Conservation (phyloP, 2,329 filamentous ascomycete genomes). For the Cladosporium phlei region DNA sequence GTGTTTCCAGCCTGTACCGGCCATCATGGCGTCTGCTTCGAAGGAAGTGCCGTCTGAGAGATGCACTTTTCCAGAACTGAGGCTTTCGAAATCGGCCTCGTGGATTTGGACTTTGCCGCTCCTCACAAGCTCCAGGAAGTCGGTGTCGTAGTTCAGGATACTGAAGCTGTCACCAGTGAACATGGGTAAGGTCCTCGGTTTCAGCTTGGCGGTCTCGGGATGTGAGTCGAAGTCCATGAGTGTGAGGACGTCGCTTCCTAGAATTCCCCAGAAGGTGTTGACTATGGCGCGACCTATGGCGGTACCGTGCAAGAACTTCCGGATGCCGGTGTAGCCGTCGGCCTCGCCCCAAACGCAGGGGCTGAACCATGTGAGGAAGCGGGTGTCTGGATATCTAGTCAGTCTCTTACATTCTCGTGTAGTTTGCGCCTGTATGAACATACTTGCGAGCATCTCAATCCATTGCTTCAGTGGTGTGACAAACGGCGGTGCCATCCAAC, state of each 20-base stretch:
- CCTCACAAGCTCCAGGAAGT: conserved; percentile 54
- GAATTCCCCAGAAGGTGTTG: conserved; percentile 52
- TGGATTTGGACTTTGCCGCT: conserved; percentile 51
- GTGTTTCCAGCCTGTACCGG: conserved; percentile 54
- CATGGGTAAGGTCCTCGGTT: conserved; percentile 39
- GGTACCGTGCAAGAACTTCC: conserved; percentile 55
- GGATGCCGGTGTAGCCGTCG: conserved; percentile 54
- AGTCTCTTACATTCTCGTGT: neutral
- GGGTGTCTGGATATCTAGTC: conserved; percentile 3
- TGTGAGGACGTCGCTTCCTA: conserved; percentile 51
- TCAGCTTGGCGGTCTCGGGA: conserved; percentile 38
- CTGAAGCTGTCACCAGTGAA: conserved; percentile 55
- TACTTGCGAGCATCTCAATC: conserved; percentile 12
- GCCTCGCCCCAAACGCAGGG: conserved; percentile 67
- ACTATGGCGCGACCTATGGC: conserved; percentile 53
- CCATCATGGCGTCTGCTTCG: conserved; percentile 49
- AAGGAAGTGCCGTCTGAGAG: conserved; percentile 45
- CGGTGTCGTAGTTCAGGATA: conserved; percentile 55
- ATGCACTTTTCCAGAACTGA: conserved; percentile 44
- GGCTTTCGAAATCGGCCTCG: conserved; percentile 49
- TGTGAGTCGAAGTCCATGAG: conserved; percentile 45
- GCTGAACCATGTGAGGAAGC: conserved; percentile 62
- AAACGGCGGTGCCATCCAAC: conserved; percentile 11
- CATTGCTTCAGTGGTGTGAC: conserved; percentile 11
- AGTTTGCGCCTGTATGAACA: neutral